phyloP scores from a whole-genome alignment of 1,139 yeast species.

The Blastobotrys arbuscula region DNA sequence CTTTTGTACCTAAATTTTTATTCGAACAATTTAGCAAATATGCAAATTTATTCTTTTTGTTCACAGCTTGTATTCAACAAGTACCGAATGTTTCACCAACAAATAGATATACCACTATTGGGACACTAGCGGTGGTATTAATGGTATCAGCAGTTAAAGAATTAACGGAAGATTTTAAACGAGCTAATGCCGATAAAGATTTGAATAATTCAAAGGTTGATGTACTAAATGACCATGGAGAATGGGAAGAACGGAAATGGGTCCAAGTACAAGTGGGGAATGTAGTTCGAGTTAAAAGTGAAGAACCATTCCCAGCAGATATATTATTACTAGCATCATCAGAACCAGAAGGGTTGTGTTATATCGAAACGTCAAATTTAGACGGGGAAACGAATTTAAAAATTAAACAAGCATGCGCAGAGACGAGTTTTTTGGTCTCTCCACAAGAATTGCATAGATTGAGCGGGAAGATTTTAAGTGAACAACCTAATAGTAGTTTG shows the following conservation, averaged over 20 bases:
- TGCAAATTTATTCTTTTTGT: constrained; percentile 88
- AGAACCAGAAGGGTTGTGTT: constrained; percentile 97
- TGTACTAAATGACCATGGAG: constrained; percentile 56
- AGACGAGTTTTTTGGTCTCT: constrained; percentile 69
- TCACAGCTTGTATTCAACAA: constrained; percentile 92
- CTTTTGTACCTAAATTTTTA: constrained; percentile 88
- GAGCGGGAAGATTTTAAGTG: constrained; percentile 63
- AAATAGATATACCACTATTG: constrained; percentile 90
- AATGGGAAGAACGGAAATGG: constrained; percentile 70
- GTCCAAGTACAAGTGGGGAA: constrained; percentile 88
- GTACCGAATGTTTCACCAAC: constrained; percentile 97
- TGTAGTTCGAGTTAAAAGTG: constrained; percentile 75
- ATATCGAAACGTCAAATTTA: constrained; percentile 93
- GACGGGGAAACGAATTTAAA: constrained; percentile 98
- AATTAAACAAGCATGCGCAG: constrained; percentile 80
- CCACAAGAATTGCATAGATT: constrained; percentile 54
- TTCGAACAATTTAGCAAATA: constrained; percentile 97
- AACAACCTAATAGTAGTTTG: constrained; percentile 89
- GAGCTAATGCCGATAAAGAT: constrained; percentile 85
- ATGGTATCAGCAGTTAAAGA: constrained; percentile 91
- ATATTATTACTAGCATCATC: constrained; percentile 78
- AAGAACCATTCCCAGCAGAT: constrained; percentile 95
- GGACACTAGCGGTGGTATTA: constrained; percentile 78
- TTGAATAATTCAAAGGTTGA: constrained; percentile 72
- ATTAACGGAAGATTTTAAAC: constrained; percentile 80